Conservation (phyloP, 1,284 basidiomycete species). For the Coniferiporia weirii region DNA sequence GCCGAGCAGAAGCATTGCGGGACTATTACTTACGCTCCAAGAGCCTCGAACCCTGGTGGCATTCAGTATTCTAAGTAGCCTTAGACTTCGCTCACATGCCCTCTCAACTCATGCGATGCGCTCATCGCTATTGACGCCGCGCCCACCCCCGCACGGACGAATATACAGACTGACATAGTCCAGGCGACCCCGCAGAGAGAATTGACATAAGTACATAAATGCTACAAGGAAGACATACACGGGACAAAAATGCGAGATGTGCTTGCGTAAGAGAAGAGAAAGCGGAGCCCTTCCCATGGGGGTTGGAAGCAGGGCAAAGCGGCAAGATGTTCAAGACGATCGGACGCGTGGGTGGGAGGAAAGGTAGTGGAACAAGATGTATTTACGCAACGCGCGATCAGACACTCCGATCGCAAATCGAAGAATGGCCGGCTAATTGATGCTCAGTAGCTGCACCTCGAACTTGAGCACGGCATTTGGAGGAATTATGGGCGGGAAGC, state of each 20-base stretch:
- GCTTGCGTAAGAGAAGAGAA: neutral
- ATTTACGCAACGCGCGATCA: neutral
- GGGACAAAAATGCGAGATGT: neutral
- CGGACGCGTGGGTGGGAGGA: neutral
- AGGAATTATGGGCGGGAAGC: conserved; percentile 81
- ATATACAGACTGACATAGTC: conserved; percentile 1
- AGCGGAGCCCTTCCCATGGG: neutral
- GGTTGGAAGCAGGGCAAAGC: neutral
- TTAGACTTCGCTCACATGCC: neutral
- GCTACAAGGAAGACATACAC: conserved; percentile 6
- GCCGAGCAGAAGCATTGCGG: no score
- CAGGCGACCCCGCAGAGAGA: neutral
- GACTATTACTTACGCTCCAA: no score
- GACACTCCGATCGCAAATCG: neutral
- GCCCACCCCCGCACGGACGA: neutral
- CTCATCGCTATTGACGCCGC: neutral
- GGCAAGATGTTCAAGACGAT: neutral
- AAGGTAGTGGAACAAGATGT: neutral
- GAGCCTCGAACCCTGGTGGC: no score
- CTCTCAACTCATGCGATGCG: neutral
- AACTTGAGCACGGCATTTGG: conserved; percentile 72
- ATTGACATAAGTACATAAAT: conserved; percentile 7
- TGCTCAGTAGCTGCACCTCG: conserved; percentile 75
- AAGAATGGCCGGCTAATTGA: conserved; percentile 38
- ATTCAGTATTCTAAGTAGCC: no score